Base-by-base conservation (phyloP, 2,329 filamentous ascomycete genomes). In the Alternaria arbusti region DNA sequence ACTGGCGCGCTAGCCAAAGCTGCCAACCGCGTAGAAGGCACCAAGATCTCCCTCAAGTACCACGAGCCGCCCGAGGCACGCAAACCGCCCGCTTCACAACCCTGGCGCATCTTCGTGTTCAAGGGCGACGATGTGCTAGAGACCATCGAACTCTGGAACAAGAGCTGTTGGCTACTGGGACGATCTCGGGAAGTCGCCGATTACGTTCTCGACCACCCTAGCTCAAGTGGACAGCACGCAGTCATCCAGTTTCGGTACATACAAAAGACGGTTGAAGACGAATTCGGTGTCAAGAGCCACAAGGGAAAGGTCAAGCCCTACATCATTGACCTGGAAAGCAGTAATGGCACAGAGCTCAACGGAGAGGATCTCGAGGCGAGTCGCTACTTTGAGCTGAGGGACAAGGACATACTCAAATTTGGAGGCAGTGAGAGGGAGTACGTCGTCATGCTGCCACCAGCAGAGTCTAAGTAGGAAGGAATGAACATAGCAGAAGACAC, bases 51-150 rank as follows among this genome's bases (percentile, higher is more conserved):
- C 4, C 87, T 99, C 50, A 98, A 98, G 83, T 99, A 99, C 80
- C 92, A 97, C 82, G 96, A 99, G 81, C 96, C 96, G 2, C 84
- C 93, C 11, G 96, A 99, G 83, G 93, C 95, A 54, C 91, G 96
- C 63, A 97, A 97, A 72, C 93, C 96, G 0, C 86, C 94, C 0
- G 76, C 90, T 1, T 90, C 89, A 58, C 89, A 96, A 70, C 83
- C 88, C 61, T 99, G 95, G 95, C 92, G 92, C 64, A 84, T 99
- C 51, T 98, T 96, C 78, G 87, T 97, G 22, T 99, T 99, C 86
- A 97, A 97, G 76, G 92, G 89, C 11, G 80, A 86, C 26, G 91
- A 94, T 60, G 86, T 96, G 4, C 79, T 97, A 32, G 93, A 97
- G 75, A 96, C 93, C 1, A 85, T 97, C 22, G 89, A 93, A 62